These are phyloP conservation scores for Cicer cuneatum DNA, from an alignment of 306 rosid species.

Conservation along the genomic window DNA sequence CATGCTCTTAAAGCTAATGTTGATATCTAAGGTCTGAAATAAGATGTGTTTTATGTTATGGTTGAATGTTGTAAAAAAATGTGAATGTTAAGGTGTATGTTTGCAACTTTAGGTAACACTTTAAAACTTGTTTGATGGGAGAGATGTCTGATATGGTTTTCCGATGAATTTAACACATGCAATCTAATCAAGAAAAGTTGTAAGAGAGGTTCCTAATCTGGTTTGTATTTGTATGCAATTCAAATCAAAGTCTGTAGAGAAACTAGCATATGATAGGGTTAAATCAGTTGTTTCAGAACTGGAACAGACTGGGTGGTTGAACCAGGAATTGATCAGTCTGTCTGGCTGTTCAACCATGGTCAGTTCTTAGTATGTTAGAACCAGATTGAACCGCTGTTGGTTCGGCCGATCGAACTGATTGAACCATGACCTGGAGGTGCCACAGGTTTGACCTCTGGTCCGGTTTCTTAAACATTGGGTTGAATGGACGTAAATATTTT, in stretches of 20 bases:
- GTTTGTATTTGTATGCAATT: constrained; percentile 9
- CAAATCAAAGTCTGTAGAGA: background rate
- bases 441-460: too few relatives aligned
- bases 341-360: too few relatives aligned
- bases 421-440: too few relatives aligned
- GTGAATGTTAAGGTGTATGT: background rate
- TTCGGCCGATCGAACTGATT: too few relatives aligned
- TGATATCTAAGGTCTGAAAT: background rate
- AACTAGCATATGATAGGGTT: background rate
- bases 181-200: background rate
- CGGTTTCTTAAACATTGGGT: too few relatives aligned
- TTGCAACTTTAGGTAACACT: background rate
- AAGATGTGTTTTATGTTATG: background rate
- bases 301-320: too few relatives aligned
- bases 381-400: too few relatives aligned
- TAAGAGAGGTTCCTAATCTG: constrained; percentile 7
- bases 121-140: constrained; percentile 19
- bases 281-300: background rate
- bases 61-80: constrained; percentile 2
- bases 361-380: too few relatives aligned
- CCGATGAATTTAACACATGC: background rate
- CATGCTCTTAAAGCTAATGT: constrained; percentile 1
- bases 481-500: background rate
- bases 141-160: background rate
- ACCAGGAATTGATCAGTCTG: too few relatives aligned